These are phyloP conservation scores for Monosporozyma solicola DNA, from an alignment of 805 yeast genomes.

Conservation along the genomic window DNA sequence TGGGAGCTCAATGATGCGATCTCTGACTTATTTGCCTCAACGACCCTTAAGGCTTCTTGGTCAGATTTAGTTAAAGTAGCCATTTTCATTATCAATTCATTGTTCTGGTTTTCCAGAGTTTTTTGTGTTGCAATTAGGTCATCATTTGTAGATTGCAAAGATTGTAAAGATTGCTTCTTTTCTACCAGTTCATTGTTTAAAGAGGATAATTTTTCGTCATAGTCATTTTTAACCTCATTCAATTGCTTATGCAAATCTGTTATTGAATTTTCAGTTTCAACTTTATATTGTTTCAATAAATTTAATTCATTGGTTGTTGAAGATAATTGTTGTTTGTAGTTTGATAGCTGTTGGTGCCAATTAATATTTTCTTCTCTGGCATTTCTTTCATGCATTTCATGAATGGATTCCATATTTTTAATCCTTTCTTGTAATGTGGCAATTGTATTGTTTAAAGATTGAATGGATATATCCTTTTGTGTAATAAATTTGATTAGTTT, in stretches of 20 bases:
- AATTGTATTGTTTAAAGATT: slow-evolving; percentile 33
- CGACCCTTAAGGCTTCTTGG: not conserved
- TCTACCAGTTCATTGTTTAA: not conserved
- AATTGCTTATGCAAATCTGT: not conserved
- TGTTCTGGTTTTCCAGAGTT: not conserved
- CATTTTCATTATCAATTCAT: not conserved
- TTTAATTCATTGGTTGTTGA: not conserved
- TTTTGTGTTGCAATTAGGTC: not conserved
- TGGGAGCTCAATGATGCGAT: not conserved
- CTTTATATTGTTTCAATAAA: not conserved
- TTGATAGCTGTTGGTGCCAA: not conserved
- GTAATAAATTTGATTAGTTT: slow-evolving; percentile 35
- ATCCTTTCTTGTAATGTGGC: slow-evolving; percentile 28
- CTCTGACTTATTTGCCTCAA: not conserved
- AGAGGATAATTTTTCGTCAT: not conserved
- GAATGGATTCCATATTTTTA: not conserved
- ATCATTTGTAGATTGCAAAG: not conserved
- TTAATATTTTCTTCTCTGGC: not conserved
- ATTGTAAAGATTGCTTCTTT: not conserved
- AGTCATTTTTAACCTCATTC: not conserved
- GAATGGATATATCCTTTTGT: slow-evolving; percentile 33
- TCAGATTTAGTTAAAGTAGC: not conserved
- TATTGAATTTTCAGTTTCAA: not conserved
- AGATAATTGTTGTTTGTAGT: not conserved
- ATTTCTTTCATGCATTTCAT: not conserved